Base-by-base conservation (phyloP, 2,329 filamentous ascomycete genomes). In the Fusarium sp. region DNA sequence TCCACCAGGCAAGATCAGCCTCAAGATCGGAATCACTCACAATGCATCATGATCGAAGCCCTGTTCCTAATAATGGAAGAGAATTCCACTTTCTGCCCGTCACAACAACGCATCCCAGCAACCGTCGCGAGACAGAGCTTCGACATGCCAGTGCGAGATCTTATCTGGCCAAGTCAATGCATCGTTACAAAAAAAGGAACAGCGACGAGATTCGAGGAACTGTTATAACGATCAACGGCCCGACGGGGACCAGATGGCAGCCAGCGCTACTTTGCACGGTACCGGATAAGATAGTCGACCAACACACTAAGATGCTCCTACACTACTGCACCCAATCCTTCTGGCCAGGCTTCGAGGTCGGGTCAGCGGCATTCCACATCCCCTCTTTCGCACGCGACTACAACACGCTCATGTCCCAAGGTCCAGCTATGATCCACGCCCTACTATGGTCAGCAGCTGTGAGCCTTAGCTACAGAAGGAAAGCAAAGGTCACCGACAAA, bases 301-400 rank as follows among this genome's bases (percentile, higher is more conserved):
- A 16, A 12, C 61, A 64, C n/a, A 58, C 61, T 11, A 39, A 25
- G 3, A 64, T 64, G 61, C 59, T 64, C 1, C 21, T 64, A 5
- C 23, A 50, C 21, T 64, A 64, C 6, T 64, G 59, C n/a, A 64
- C 21, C 4, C 50, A 63, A 5, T 63, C 19, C 2, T 64, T 64
- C 6, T 64, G 61, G 61, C 59, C 61, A n/a, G 59, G 61, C 0
- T 64, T 64, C 6, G 59, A 58, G 23, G 18, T 43, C 2, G 61
- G 61, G 0, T 50, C 44, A 4, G 61, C 59, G 1, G 44, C 61
- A 1, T 64, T 64, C 10, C 59, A 64, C 3, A 58, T 64, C 2
- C 61, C 61, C 5, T 41, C 51, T 0, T 64, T 64, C 6, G 59
- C 59, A 0, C 16, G 37, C 10, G 51, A 64, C 16, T 64, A 58